Evolutionary conservation across 2,329 filamentous ascomycete genomes (phyloP).

Genomic region (Pseudocercospora musae): DNA sequence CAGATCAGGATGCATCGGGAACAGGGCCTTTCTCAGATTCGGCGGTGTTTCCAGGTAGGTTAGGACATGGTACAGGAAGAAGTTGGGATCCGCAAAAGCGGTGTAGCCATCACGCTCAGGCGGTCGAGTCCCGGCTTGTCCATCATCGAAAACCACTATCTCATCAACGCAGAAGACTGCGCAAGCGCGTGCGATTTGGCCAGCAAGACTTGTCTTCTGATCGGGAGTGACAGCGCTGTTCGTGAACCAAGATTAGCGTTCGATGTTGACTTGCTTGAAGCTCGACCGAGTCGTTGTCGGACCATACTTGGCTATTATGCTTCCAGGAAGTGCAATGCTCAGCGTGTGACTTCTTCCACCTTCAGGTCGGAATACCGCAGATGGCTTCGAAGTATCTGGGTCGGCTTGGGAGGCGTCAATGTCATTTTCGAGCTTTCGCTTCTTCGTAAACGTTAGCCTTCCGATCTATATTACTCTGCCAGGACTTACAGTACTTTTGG

Average conservation of each 20-base stretch:
- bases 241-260: conserved; percentile 4
- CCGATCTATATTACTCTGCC: background rate
- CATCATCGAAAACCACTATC: conserved; percentile 76
- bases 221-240: conserved; percentile 67
- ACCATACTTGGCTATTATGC: conserved; percentile 68
- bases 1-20: conserved; percentile 76
- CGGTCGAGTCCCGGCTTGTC: conserved; percentile 37
- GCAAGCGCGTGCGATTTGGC: conserved; percentile 74
- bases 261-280: background rate
- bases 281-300: background rate
- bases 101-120: conserved; percentile 53
- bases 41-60: conserved; percentile 82
- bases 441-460: conserved; percentile 11
- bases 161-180: conserved; percentile 84
- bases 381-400: conserved; percentile 63
- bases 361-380: conserved; percentile 63
- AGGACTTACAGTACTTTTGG: conserved; percentile 17
- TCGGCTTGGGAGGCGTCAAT: conserved; percentile 2
- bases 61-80: conserved; percentile 76
- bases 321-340: conserved; percentile 74
- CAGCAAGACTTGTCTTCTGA: conserved; percentile 68
- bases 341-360: conserved; percentile 68
- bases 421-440: conserved; percentile 17
- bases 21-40: conserved; percentile 71
- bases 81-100: conserved; percentile 69